Base-by-base conservation (phyloP, 148 eudicot species). In the Rhododendron mucronatum region DNA sequence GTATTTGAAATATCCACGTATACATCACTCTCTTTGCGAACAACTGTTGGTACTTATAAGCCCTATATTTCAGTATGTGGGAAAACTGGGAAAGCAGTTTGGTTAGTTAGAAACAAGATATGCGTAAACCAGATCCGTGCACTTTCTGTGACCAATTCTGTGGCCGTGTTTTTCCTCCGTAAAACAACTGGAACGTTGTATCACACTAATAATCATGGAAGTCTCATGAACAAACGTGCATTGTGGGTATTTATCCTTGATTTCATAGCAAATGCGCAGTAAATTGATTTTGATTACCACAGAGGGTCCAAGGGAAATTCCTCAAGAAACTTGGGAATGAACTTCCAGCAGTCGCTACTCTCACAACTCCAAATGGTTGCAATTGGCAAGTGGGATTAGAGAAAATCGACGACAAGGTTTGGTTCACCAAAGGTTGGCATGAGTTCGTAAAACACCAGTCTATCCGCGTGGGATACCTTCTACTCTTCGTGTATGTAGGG, bases 391-490 rank as follows among this genome's bases (percentile, higher is more conserved):
- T 92, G 76, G 28, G 89, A 14, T 55, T 82, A 75, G 83, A 59
- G 85, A 89, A 82, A 88, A 82, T 83, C 5, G 88, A 55, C 18
- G 87, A 67, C 45, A 71, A 78, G 57, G 21, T 92, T n/a, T 89
- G 94, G 89, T 83, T 93, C 51, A 33, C 30, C 14, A 48, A 92
- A 41, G 94, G 93, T 50, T 91, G 91, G 90, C 78, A 88, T 14
- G 88, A 92, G 0, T 93, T 93, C 65, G 74, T 89, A 44, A 78
- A 89, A 28, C 82, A 86, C 61, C 90, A 87, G 50, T 90, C 89
- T 65, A 85, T 93, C 28, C 85, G 85, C 0, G 83, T 59, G 77
- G 89, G 88, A 15, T 88, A 84, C 87, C 88, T 91, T 82, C 35
- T 93, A 80, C 6, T 92, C 65, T 92, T 93, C 82, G 85, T 47